These are phyloP conservation scores for Podospora pseudopauciseta DNA, from an alignment of 495 filamentous ascomycete species.

Conservation along the genomic window DNA sequence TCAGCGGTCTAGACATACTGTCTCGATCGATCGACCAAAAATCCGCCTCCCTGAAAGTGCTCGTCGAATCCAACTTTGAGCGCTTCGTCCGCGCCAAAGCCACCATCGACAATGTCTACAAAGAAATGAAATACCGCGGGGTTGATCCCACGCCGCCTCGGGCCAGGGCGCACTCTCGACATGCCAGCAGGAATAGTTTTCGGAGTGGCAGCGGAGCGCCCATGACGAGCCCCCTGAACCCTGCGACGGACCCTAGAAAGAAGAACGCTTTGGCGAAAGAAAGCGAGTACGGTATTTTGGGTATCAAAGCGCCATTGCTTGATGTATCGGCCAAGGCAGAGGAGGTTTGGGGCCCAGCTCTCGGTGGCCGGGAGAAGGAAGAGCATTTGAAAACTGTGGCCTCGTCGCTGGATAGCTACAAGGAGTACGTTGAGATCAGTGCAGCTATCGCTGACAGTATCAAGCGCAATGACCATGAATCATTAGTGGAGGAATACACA, in stretches of 20 bases:
- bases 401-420: conserved; percentile 68
- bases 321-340: conserved; percentile 92
- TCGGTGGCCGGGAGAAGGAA: conserved; percentile 90
- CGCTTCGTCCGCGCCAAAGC: conserved; percentile 94
- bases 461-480: conserved; percentile 83
- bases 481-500: conserved; percentile 78
- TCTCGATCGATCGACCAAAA: conserved; percentile 94
- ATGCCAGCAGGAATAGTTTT: conserved; percentile 60
- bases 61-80: conserved; percentile 97
- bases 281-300: conserved; percentile 88
- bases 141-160: conserved; percentile 54
- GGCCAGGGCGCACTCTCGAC: conserved; percentile 53
- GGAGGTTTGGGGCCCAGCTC: conserved; percentile 92
- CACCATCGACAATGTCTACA: conserved; percentile 97
- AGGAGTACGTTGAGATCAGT: conserved; percentile 74
- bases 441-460: conserved; percentile 77
- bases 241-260: conserved; percentile 51
- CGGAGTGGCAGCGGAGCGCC: conserved; percentile 54
- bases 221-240: conserved; percentile 33
- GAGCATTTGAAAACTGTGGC: conserved; percentile 74
- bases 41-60: conserved; percentile 87
- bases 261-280: conserved; percentile 92
- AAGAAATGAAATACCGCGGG: conserved; percentile 90
- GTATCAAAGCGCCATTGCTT: conserved; percentile 79
- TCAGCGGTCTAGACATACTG: conserved; percentile 75